Conservation (phyloP, 1,284 basidiomycete genomes). For the Gomphus bonarii region DNA sequence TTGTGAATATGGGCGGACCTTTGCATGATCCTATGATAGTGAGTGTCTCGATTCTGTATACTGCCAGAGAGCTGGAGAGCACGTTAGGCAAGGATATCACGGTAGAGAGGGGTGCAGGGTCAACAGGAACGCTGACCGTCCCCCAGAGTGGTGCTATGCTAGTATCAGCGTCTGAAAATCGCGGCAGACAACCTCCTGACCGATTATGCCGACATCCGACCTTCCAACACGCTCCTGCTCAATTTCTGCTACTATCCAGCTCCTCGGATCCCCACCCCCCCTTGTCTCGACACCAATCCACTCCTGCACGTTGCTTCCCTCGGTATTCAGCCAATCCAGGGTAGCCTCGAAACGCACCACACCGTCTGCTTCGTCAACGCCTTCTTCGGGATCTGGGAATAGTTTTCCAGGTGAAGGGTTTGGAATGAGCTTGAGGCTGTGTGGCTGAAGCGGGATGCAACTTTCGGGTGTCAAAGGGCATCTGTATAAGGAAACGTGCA, state of each 20-base stretch:
- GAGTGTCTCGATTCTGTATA: constrained; percentile 40
- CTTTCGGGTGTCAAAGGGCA: constrained; percentile 25
- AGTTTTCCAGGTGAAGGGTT: constrained; percentile 36
- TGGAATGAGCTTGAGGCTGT: constrained; percentile 48
- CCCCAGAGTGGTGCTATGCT: constrained; percentile 17
- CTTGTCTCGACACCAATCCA: constrained; percentile 46
- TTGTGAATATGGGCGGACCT: constrained; percentile 10
- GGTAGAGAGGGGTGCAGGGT: constrained; percentile 23
- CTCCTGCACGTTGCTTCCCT: constrained; percentile 8
- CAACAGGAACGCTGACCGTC: constrained; percentile 20
- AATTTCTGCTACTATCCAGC: constrained; percentile 58
- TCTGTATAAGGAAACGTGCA: constrained; percentile 33
- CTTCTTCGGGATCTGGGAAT: constrained; percentile 58
- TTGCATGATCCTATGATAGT: constrained; percentile 14
- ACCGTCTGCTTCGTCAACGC: constrained; percentile 64
- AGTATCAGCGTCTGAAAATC: not conserved
- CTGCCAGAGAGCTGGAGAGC: constrained; percentile 48
- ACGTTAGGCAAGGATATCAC: constrained; percentile 35
- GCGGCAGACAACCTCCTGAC: constrained; percentile 29
- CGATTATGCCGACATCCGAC: constrained; percentile 26
- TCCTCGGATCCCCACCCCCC: constrained; percentile 35
- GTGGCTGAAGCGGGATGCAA: constrained; percentile 36
- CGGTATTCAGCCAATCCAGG: constrained; percentile 19
- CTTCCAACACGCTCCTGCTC: constrained; percentile 22
- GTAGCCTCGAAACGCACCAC: constrained; percentile 50